phyloP scores from a whole-genome alignment of 129 eudicot genomes.

The Apium graveolens region DNA sequence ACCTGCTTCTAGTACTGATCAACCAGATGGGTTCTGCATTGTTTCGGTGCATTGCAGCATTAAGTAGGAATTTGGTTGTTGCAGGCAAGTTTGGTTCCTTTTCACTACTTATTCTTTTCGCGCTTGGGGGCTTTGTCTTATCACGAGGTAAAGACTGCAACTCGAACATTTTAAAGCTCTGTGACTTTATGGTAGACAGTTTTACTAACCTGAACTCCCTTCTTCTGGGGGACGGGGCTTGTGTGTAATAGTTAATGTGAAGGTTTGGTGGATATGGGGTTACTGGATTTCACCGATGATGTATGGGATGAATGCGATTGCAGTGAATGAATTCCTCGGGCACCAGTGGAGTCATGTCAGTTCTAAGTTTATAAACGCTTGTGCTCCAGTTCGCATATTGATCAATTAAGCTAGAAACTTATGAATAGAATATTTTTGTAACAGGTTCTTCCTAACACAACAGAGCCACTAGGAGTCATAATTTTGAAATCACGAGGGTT shows the following conservation, averaged over 20 bases:
- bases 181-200: neutral
- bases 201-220: neutral
- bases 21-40: conserved; percentile 26
- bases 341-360: conserved; percentile 32
- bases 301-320: conserved; percentile 35
- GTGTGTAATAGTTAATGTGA: conserved; percentile 16
- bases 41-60: conserved; percentile 17
- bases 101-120: conserved; percentile 7
- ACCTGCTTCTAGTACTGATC: conserved; percentile 6
- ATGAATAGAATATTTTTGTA: neutral
- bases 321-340: conserved; percentile 36
- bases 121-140: conserved; percentile 26
- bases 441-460: conserved; percentile 13
- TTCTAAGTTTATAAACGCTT: neutral
- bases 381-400: neutral
- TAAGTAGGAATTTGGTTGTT: conserved; percentile 25
- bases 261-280: conserved; percentile 46
- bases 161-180: neutral
- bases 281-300: conserved; percentile 34
- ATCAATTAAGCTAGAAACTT: neutral
- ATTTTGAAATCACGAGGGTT: conserved; percentile 19
- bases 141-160: conserved; percentile 24
- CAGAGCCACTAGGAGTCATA: conserved; percentile 12
- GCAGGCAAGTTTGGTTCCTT: conserved; percentile 26
- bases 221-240: neutral